Evolutionary conservation across 1,139 yeast genomes (phyloP), one percentile per base, ranked within the genome.

Genomic region (Insectozyma bohioensis): DNA sequence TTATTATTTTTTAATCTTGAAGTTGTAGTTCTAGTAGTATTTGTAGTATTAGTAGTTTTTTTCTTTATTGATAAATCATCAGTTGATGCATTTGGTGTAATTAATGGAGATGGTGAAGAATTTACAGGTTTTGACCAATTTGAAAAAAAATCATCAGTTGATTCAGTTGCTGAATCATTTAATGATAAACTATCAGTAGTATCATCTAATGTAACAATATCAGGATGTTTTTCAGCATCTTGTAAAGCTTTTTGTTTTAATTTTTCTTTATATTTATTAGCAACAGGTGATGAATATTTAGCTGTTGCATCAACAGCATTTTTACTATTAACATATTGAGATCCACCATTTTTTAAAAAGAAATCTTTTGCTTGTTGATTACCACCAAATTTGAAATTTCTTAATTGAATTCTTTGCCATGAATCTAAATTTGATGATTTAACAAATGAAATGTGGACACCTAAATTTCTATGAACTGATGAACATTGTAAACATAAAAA

Each of bases 331-430:
- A 88, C 65, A 49, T 65, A 80, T 51, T 78, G 79, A 16, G 86
- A 70, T 12, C 96, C 97, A 28, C 95, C 95, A 52, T 88, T 80
- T 59, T 85, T 85, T 47, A 76, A 59, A 57, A 85, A 85, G 51
- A 78, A 92, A 38, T 85, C 95, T 46, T 80, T 79, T 27, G 96
- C 95, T 30, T 73, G 75, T 49, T 81, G 81, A 59, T 92, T 92
- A 12, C 97, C 98, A 35, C 97, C 97, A 40, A 84, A 77, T 54
- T 90, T 88, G 75, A 92, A 87, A 54, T 87, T 79, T 52, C 96
- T 75, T 56, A 92, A 68, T 58, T 92, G 95, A 47, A 80, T 80
- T 43, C 88, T 74, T 35, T 90, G 85, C 96, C 97, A 92, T 37
- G 73, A 63, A 61, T 92, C 98, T 72, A 92, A 73, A 42, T 86